Conservation (phyloP, 768 basidiomycete genomes). For the Sporobolomyces roseus region DNA sequence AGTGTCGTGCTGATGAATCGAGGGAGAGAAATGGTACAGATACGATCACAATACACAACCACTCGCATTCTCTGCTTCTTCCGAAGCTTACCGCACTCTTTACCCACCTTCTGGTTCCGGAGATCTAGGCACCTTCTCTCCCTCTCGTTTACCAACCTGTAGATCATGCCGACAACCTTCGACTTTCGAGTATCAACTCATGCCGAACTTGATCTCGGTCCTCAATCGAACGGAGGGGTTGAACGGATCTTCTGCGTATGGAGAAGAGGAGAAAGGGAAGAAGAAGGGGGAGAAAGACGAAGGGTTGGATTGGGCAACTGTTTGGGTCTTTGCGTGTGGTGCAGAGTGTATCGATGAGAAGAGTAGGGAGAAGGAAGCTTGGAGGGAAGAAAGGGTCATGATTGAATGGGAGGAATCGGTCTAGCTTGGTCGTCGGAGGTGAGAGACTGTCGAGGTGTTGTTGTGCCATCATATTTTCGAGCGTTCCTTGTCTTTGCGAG, state of each 20-base stretch:
- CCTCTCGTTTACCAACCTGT: slow-evolving; percentile 62
- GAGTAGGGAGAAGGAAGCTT: slow-evolving; percentile 51
- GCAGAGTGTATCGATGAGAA: slow-evolving; percentile 64
- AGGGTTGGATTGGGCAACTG: slow-evolving; percentile 94
- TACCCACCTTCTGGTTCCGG: slow-evolving; percentile 54
- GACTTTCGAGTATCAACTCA: slow-evolving; percentile 88
- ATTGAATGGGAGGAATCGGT: slow-evolving; percentile 67
- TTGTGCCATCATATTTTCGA: too few relatives aligned
- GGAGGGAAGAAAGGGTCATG: slow-evolving; percentile 71
- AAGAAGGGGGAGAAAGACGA: slow-evolving; percentile 52
- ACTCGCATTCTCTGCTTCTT: slow-evolving; percentile 72
- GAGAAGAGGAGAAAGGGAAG: slow-evolving; percentile 57
- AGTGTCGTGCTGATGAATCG: too few relatives aligned
- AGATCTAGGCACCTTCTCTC: slow-evolving; percentile 55
- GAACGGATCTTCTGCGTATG: slow-evolving; percentile 62
- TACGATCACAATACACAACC: slow-evolving; percentile 85
- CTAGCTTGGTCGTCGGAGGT: neutral
- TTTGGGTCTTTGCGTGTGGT: slow-evolving; percentile 80
- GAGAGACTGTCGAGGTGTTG: slow-evolving; percentile 42
- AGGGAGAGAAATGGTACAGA: too few relatives aligned
- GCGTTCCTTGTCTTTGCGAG: neutral
- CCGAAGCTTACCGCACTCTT: slow-evolving; percentile 65
- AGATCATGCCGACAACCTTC: slow-evolving; percentile 63
- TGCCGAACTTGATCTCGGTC: slow-evolving; percentile 86
- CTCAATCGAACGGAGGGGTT: slow-evolving; percentile 52